These are phyloP conservation scores for Penicillium digitatum DNA, from an alignment of 2,329 filamentous ascomycete species.

Conservation along the genomic window DNA sequence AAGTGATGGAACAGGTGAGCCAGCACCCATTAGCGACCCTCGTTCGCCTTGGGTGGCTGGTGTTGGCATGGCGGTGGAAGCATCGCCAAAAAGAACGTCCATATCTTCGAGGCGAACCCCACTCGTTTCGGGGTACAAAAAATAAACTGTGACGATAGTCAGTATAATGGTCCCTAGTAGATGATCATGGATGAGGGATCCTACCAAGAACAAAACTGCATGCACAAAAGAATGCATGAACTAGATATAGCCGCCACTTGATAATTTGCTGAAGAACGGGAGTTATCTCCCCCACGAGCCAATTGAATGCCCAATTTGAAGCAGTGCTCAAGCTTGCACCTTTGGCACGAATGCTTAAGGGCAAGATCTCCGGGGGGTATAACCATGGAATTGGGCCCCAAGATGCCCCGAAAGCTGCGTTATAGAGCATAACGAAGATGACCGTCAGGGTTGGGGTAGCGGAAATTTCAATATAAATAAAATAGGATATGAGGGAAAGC, in stretches of 20 bases:
- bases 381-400: conserved; percentile 99
- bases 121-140: conserved; percentile 94
- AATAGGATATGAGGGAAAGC: conserved; percentile 87
- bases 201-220: conserved; percentile 90
- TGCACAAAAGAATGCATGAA: conserved; percentile 96
- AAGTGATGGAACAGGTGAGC: conserved; percentile 75
- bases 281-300: conserved; percentile 92
- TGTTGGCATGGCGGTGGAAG: conserved; percentile 76
- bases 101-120: conserved; percentile 95
- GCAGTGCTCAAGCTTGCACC: conserved; percentile 94
- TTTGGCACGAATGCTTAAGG: conserved; percentile 93
- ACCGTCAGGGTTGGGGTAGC: conserved; percentile 81
- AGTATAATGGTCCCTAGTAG: background rate
- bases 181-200: conserved; percentile 46
- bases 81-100: conserved; percentile 90
- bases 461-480: conserved; percentile 77
- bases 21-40: conserved; percentile 72
- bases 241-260: conserved; percentile 85
- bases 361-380: conserved; percentile 97
- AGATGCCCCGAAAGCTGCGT: conserved; percentile 92
- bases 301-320: conserved; percentile 98
- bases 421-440: conserved; percentile 96
- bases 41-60: conserved; percentile 73
- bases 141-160: conserved; percentile 66
- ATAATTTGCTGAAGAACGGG: conserved; percentile 89